These are phyloP conservation scores for Rhododendron vialii DNA, from an alignment of 148 eudicot species.

Conservation along the genomic window DNA sequence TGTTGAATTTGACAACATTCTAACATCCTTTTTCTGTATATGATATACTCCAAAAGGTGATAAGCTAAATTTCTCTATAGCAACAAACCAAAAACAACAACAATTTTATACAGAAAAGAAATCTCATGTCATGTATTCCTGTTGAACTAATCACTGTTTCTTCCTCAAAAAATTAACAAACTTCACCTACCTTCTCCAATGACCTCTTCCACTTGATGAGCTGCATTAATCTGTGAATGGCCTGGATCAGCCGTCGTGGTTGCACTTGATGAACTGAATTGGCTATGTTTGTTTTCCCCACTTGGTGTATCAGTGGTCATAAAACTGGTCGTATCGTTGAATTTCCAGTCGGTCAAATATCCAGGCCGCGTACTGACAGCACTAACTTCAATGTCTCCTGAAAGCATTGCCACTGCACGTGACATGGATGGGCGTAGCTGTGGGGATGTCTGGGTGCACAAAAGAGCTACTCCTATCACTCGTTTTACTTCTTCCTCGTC, in stretches of 20 bases:
- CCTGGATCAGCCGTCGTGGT: constrained; percentile 12
- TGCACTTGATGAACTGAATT: constrained; percentile 19
- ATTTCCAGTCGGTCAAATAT: constrained; percentile 69
- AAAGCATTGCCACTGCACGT: constrained; percentile 77
- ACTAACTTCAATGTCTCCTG: constrained; percentile 64
- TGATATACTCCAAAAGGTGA: neutral
- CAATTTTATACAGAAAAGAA: neutral
- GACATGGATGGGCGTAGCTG: constrained; percentile 78
- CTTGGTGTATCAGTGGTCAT: constrained; percentile 18
- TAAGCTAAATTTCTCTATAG: neutral
- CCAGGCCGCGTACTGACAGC: constrained; percentile 60
- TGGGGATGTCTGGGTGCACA: constrained; percentile 91
- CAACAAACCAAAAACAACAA: neutral
- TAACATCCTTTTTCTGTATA: neutral
- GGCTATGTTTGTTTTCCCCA: constrained; percentile 8
- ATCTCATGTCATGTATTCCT: neutral
- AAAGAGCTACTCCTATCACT: constrained; percentile 54
- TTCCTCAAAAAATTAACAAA: neutral
- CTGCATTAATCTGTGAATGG: constrained; percentile 16
- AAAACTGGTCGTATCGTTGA: constrained; percentile 45
- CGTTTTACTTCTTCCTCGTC: constrained; percentile 56
- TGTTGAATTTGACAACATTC: neutral
- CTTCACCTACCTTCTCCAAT: constrained; percentile 21
- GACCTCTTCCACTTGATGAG: constrained; percentile 5
- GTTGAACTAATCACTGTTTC: neutral